Evolutionary conservation across 1,284 basidiomycete species (phyloP).

Genomic region (Grifola frondosa): DNA sequence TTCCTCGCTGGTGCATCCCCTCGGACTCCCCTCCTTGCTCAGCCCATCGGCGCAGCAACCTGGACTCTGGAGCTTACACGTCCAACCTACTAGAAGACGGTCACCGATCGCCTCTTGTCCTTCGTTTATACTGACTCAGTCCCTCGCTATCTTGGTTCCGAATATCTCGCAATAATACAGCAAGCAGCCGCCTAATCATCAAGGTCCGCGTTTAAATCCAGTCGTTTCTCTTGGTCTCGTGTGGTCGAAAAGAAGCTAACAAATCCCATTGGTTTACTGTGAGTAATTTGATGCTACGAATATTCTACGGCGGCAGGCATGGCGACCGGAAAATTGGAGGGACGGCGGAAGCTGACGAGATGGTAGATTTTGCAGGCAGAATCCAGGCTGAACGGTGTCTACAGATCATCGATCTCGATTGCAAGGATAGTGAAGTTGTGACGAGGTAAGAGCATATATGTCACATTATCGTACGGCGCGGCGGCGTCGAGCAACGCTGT

Average conservation of each 20-base stretch:
- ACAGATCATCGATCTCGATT: slow-evolving; percentile 16
- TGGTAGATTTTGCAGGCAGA: slow-evolving; percentile 19
- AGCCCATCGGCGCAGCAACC: slow-evolving; percentile 9
- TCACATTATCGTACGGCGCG: slow-evolving; percentile 19
- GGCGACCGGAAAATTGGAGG: slow-evolving; percentile 10
- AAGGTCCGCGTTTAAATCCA: slow-evolving; percentile 27
- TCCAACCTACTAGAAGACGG: slow-evolving; percentile 22
- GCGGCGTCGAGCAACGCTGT: slow-evolving; percentile 60
- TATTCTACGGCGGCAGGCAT: slow-evolving; percentile 2
- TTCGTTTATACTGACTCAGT: slow-evolving; percentile 23
- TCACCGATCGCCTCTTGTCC: slow-evolving; percentile 22
- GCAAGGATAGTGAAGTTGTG: slow-evolving; percentile 14
- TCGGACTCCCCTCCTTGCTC: slow-evolving; percentile 7
- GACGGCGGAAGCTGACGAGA: slow-evolving; percentile 13
- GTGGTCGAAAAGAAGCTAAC: slow-evolving; percentile 22
- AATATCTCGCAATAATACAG: slow-evolving; percentile 14
- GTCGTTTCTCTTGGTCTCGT: slow-evolving; percentile 10
- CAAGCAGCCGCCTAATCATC: slow-evolving; percentile 18
- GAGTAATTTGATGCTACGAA: slow-evolving; percentile 15
- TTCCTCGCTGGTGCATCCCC: slow-evolving; percentile 15
- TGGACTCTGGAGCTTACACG: neutral
- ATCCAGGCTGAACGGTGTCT: slow-evolving; percentile 14
- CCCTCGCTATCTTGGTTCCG: slow-evolving; percentile 22
- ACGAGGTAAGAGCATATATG: too few relatives aligned
- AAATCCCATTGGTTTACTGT: slow-evolving; percentile 13